Base-by-base conservation (phyloP, 169 alveolate species). In the Plasmodium ovale region DNA sequence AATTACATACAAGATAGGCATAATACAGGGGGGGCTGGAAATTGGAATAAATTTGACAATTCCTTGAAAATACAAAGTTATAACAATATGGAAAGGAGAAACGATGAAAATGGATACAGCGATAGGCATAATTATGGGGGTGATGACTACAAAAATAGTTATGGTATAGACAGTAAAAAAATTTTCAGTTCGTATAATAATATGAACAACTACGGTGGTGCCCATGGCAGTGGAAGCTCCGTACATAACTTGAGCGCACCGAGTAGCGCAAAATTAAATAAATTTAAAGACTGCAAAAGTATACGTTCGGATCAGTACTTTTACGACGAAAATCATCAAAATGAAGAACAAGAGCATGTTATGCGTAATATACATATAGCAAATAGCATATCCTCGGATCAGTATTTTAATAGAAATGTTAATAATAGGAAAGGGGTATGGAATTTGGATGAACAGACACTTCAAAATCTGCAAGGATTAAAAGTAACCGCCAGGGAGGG, bases 261-360 rank as follows among this genome's bases (percentile, higher is more conserved):
- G 44, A 59, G 31, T 62, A 87, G 47, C 35, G 65, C 92, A 5
- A 93, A 92, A 35, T 56, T 93, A 77, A 88, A 84, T 65, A 62
- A 87, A 67, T 89, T 93, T 88, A 93, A 91, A 54, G 96, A 94
- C 27, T 87, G 88, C 37, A 85, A 88, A 29, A 84, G 94, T 23
- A 88, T 93, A 19, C 92, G 95, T 27, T 92, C 95, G 2, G 96
- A 93, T 87, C 93, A 92, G 62, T 91, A 89, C 53, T 93, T 93
- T 68, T 88, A 93, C 90, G 70, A 87, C 67, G 70, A 92, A 70
- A 42, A 88, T 47, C 65, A 67, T 47, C 71, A 59, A 39, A 69
- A 60, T 60, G 68, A 25, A 14, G 89, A 87, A 64, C 69, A 70
- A 14, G 89, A 87, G 59, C 69, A 70, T 21, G 37, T 64, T 31